These are phyloP conservation scores for Fistulinella prunicolor DNA, from an alignment of 768 basidiomycete species.

Conservation along the genomic window DNA sequence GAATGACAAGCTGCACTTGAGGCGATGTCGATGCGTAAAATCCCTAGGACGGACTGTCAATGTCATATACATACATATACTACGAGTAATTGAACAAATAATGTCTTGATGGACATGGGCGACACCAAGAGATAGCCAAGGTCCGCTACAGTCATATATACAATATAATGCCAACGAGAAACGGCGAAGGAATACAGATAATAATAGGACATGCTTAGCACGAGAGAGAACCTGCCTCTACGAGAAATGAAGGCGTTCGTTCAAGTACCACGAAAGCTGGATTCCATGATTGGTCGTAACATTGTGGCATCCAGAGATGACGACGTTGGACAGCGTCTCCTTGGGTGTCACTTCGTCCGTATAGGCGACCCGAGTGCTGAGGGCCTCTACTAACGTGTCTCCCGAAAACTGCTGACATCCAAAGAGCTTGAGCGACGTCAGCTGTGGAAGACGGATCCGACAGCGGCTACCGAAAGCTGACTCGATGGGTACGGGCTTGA, in stretches of 20 bases:
- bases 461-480: slow-evolving; percentile 15
- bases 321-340: slow-evolving; percentile 25
- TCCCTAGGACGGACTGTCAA: no score
- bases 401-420: slow-evolving; percentile 67
- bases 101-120: no score
- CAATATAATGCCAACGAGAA: background rate
- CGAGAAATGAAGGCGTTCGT: slow-evolving; percentile 25
- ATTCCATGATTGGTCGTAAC: slow-evolving; percentile 20
- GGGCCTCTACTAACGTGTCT: slow-evolving; percentile 49
- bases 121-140: background rate
- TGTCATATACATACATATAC: no score
- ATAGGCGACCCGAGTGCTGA: slow-evolving; percentile 46
- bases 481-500: slow-evolving; percentile 40
- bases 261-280: slow-evolving; percentile 27
- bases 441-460: slow-evolving; percentile 51
- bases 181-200: slow-evolving; percentile 5
- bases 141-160: background rate
- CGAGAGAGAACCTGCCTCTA: slow-evolving; percentile 5
- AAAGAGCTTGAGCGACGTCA: slow-evolving; percentile 50
- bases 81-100: no score
- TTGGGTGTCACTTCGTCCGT: slow-evolving; percentile 33
- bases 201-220: slow-evolving; percentile 1
- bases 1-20: no score
- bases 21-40: no score
- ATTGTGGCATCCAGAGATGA: slow-evolving; percentile 24